Conservation (phyloP, 2,329 filamentous ascomycete genomes). For the Colletotrichum scovillei region DNA sequence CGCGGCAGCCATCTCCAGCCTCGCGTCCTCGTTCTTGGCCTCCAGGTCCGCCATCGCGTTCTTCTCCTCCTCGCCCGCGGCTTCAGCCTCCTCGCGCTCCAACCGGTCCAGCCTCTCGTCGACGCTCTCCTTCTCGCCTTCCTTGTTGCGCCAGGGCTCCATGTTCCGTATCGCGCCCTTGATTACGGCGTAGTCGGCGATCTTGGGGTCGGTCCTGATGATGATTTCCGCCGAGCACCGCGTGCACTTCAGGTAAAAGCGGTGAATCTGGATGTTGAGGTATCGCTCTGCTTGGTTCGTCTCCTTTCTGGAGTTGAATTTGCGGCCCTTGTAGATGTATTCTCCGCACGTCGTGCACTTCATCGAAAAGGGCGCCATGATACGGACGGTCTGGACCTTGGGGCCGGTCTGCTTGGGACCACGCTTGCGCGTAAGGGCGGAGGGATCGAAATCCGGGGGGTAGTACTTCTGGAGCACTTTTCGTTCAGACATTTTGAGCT, state of each 20-base stretch:
- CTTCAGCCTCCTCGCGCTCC: slow-evolving; percentile 78
- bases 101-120: slow-evolving; percentile 88
- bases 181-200: slow-evolving; percentile 88
- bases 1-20: slow-evolving; percentile 95
- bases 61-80: slow-evolving; percentile 73
- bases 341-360: slow-evolving; percentile 74
- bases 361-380: slow-evolving; percentile 92
- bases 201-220: slow-evolving; percentile 94
- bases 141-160: slow-evolving; percentile 82
- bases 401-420: slow-evolving; percentile 79
- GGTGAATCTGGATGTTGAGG: slow-evolving; percentile 85
- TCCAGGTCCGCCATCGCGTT: slow-evolving; percentile 97
- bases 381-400: slow-evolving; percentile 84
- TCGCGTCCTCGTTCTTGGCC: slow-evolving; percentile 91
- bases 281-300: slow-evolving; percentile 90
- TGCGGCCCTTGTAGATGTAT: slow-evolving; percentile 92
- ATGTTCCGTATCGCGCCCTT: slow-evolving; percentile 91
- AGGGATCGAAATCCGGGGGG: slow-evolving; percentile 90
- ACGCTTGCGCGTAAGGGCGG: slow-evolving; percentile 77
- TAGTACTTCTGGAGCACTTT: slow-evolving; percentile 79
- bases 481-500: slow-evolving; percentile 80
- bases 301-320: slow-evolving; percentile 96
- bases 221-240: slow-evolving; percentile 80
- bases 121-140: slow-evolving; percentile 80
- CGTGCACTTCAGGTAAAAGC: slow-evolving; percentile 86